These are phyloP conservation scores for Pythium rishiriense DNA, from an alignment of 352 stramenopile species.

Conservation along the genomic window DNA sequence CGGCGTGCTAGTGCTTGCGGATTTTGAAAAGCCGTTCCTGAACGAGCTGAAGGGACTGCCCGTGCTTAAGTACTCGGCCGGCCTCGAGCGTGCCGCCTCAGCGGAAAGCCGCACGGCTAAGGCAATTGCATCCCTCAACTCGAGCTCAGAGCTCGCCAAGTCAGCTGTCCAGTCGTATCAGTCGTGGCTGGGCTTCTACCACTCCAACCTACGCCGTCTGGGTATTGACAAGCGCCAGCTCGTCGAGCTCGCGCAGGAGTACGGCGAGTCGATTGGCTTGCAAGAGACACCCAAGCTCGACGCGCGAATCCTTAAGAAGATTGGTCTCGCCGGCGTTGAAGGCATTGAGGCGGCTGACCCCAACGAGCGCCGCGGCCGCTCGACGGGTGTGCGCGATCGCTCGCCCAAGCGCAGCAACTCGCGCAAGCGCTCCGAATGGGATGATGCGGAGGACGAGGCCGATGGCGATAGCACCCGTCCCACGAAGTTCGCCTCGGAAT, in stretches of 20 bases:
- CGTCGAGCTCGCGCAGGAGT: slow-evolving; percentile 57
- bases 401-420: not conserved
- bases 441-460: not conserved
- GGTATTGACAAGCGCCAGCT: slow-evolving; percentile 43
- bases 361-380: slow-evolving; percentile 7
- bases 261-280: slow-evolving; percentile 39
- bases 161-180: slow-evolving; percentile 89
- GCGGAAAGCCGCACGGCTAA: slow-evolving; percentile 13
- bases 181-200: slow-evolving; percentile 96
- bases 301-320: slow-evolving; percentile 60
- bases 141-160: slow-evolving; percentile 60
- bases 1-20: slow-evolving; percentile 77
- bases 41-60: slow-evolving; percentile 70
- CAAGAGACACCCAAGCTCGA: slow-evolving; percentile 54
- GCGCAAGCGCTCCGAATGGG: not conserved
- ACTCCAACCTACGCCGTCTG: slow-evolving; percentile 56
- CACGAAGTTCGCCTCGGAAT: not conserved
- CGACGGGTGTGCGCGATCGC: not conserved
- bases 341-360: slow-evolving; percentile 36
- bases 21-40: slow-evolving; percentile 83
- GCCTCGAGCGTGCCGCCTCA: slow-evolving; percentile 26
- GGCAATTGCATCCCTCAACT: slow-evolving; percentile 39
- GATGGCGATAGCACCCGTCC: not conserved
- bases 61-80: slow-evolving; percentile 9
- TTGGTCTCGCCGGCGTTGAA: slow-evolving; percentile 60